These are phyloP conservation scores for Coleophoma eucalyptorum DNA, from an alignment of 2,329 filamentous ascomycete genomes.

Conservation along the genomic window DNA sequence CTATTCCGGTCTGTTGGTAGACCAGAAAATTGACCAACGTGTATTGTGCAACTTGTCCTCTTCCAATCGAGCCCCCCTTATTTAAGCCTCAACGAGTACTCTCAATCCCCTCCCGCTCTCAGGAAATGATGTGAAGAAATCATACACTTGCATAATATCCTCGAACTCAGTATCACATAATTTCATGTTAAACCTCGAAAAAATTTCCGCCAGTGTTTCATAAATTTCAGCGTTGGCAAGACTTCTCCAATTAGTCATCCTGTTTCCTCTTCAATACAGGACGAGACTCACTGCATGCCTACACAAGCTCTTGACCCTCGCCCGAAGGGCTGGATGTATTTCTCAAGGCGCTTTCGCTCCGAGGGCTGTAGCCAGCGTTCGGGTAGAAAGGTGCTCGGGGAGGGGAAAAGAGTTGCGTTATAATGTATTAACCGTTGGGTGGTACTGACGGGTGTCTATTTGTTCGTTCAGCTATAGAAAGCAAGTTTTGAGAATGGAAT, in stretches of 20 bases:
- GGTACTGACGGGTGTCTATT: slow-evolving; percentile 12
- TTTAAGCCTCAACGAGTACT: slow-evolving; percentile 1
- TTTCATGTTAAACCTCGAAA: slow-evolving; percentile 7
- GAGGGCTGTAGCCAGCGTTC: slow-evolving; percentile 10
- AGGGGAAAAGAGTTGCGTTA: slow-evolving; percentile 10
- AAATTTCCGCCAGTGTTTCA: slow-evolving; percentile 6
- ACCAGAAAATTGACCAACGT: too few relatives aligned
- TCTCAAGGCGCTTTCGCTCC: slow-evolving; percentile 9
- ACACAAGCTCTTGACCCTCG: slow-evolving; percentile 8
- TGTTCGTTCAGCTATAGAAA: not conserved
- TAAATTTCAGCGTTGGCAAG: slow-evolving; percentile 13
- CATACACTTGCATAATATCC: slow-evolving; percentile 10
- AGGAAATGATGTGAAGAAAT: slow-evolving; percentile 11
- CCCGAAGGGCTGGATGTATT: slow-evolving; percentile 10
- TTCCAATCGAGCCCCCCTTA: not conserved
- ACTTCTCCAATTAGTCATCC: slow-evolving; percentile 2
- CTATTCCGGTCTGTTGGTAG: too few relatives aligned
- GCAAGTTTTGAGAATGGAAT: not conserved
- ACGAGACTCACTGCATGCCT: slow-evolving; percentile 8
- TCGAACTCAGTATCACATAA: slow-evolving; percentile 7
- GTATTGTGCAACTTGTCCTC: not conserved
- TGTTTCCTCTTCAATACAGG: not conserved
- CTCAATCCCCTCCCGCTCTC: slow-evolving; percentile 3
- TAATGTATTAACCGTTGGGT: slow-evolving; percentile 12
- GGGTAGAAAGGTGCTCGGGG: slow-evolving; percentile 9